A percentile compares a stretch with the other conserved stretches of the same genome.
phyloP scores from a whole-genome alignment of 139 green algal genomes.

The Diplosphaera chodatii region DNA sequence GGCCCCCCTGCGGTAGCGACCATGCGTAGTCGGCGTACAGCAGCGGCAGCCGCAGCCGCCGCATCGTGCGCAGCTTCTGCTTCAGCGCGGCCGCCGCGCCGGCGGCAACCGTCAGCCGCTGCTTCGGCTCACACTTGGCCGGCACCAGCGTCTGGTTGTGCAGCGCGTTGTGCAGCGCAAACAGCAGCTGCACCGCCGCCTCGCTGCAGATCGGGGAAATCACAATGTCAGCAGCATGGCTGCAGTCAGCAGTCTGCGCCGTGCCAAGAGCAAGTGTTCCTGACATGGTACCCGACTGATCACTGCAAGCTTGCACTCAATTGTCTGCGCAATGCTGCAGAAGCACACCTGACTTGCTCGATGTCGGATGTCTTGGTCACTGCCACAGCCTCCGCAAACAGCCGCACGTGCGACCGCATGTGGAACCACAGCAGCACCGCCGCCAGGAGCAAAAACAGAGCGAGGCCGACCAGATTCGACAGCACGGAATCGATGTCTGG shows the following conservation, averaged over 20 bases:
- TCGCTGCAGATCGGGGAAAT: not conserved
- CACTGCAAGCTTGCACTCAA: no score
- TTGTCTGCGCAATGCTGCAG: no score
- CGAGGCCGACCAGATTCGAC: constrained; percentile 5
- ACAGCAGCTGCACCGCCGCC: constrained; percentile 6
- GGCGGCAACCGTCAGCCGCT: not conserved
- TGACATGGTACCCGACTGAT: no score
- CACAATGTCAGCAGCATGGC: no score
- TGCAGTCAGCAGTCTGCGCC: no score
- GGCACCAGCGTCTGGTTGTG: not conserved
- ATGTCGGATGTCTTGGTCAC: not conserved
- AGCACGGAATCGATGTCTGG: not conserved
- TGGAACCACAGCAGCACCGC: constrained; percentile 4
- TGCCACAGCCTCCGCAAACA: constrained; percentile 1
- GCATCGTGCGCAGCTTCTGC: constrained; percentile 3
- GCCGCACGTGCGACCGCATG: not conserved
- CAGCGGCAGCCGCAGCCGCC: constrained; percentile 3
- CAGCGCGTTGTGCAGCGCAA: constrained; percentile 11
- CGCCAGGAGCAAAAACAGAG: not conserved
- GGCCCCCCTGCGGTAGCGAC: constrained; percentile 4
- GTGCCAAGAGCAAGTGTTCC: no score
- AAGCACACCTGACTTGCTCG: not conserved
- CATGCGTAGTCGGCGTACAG: constrained; percentile 9
- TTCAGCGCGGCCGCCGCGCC: constrained; percentile 3
- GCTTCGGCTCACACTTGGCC: not conserved